phyloP scores from a whole-genome alignment of 2,329 filamentous ascomycete species.

The Ilyonectria robusta region DNA sequence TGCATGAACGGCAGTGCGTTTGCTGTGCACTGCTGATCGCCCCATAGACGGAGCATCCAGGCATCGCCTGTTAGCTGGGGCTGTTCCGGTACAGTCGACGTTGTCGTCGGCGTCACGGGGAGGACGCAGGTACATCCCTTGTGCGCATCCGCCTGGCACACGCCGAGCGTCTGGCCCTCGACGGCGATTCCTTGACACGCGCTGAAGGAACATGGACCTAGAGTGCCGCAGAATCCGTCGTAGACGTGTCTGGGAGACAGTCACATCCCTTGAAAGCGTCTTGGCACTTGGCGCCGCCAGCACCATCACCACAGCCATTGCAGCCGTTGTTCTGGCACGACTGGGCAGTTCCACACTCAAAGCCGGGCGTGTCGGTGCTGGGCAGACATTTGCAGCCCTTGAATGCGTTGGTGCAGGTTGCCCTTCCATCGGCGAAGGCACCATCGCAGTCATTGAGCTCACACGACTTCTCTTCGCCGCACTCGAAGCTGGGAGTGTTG shows the following conservation, averaged over 20 bases:
- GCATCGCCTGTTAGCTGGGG: background rate
- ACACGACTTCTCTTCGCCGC: constrained; percentile 5
- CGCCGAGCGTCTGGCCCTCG: constrained; percentile 4
- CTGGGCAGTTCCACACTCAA: constrained; percentile 3
- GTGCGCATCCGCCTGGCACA: constrained; percentile 12
- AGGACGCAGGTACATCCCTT: constrained; percentile 15
- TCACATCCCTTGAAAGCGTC: constrained; percentile 16
- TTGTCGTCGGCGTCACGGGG: constrained; percentile 3
- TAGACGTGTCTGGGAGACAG: background rate
- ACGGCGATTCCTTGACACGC: constrained; percentile 9
- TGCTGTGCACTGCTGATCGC: constrained; percentile 1
- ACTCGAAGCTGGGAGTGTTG: constrained; percentile 2
- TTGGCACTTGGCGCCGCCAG: constrained; percentile 14
- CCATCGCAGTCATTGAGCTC: constrained; percentile 12
- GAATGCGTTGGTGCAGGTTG: constrained; percentile 8
- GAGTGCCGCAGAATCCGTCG: constrained; percentile 8
- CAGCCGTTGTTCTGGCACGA: constrained; percentile 14
- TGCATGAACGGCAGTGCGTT: background rate
- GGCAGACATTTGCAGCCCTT: constrained; percentile 12
- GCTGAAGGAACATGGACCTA: constrained; percentile 13
- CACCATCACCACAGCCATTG: constrained; percentile 3
- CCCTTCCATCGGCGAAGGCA: background rate
- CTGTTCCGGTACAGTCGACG: background rate
- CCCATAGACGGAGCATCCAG: constrained; percentile 16
- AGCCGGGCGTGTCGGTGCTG: constrained; percentile 6